Conservation (phyloP, 2,329 filamentous ascomycete species). For the Arthrobotrys sphaeroides region DNA sequence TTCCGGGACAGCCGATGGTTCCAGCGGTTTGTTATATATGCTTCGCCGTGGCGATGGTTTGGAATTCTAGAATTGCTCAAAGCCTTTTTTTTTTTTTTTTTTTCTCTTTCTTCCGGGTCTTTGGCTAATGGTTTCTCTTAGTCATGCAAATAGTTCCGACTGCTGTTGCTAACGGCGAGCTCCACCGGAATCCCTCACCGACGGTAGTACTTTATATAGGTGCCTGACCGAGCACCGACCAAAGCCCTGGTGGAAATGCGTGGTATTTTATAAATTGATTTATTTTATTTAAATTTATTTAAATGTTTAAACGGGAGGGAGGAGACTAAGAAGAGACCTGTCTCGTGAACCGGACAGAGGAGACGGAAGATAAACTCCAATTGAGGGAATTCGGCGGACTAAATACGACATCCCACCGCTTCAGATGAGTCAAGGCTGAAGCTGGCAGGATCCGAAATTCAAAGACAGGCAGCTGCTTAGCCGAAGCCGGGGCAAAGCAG, state of each 20-base stretch:
- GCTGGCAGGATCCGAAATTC: conserved; percentile 3
- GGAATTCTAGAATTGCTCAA: conserved; percentile 3
- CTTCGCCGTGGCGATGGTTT: neutral
- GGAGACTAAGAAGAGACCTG: no score
- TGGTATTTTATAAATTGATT: no score
- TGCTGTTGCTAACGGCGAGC: neutral
- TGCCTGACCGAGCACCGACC: no score
- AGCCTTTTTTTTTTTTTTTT: conserved; percentile 3
- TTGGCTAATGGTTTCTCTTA: conserved; percentile 22
- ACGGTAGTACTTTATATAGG: no score
- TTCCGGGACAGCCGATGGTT: conserved; percentile 8
- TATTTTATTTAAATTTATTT: no score
- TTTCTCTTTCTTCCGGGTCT: neutral
- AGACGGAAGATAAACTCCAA: neutral
- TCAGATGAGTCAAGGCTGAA: conserved; percentile 9
- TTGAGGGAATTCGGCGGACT: neutral
- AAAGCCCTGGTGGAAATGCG: no score
- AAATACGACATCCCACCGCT: neutral
- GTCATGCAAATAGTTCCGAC: conserved; percentile 24
- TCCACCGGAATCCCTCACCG: no score
- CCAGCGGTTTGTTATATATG: neutral
- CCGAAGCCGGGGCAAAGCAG: neutral
- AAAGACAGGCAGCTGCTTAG: neutral
- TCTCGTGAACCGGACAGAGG: neutral
- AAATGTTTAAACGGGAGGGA: no score